Evolutionary conservation across 306 rosid species (phyloP), one percentile per base, ranked within the genome.

Genomic region (Senna siamea): DNA sequence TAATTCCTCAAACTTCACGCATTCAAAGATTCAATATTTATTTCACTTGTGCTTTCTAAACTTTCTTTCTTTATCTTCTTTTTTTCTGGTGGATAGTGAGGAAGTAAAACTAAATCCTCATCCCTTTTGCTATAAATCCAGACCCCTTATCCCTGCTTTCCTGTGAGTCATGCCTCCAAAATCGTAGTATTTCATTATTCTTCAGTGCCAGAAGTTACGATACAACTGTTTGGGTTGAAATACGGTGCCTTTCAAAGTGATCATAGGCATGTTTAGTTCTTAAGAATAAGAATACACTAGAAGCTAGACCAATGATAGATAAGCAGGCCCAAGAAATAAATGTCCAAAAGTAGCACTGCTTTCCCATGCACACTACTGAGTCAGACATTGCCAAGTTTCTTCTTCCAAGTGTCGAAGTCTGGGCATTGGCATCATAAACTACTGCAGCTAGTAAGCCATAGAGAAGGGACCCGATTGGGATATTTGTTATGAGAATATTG

Each of bases 401-500:
- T 4, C 6, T 65, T 37, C 81, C 63, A 1, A 18, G 54, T 20
- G 62, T 69, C 32, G 82, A 56, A 44, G 66, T 34, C 46, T 64
- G 15, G 20, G 76, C 83, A 76, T 89, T 80, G 62, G 86, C 77
- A 66, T 91, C 98, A 40, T 91, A 94, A 43, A 94, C 87, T 13
- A 82, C 15, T 3, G 98, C 98, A 4, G 97, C 91, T 2, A 94
- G 85, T 60, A 77, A 59, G n/a, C 97, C 98, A 47, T 94, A 94
- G 40, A 94, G 71, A 28, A 91, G 93, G 1, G 98, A 94, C 40
- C 98, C 98, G 2, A 91, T 73, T 5, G 98, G 97, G 70, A 94
- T 94, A 68, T 94, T 94, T 41, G 96, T 94, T 61, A 94, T 91
- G 76, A 94, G 81, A 43, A 94, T 85, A 84, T 94, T 94, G 90